Conservation (phyloP, 768 basidiomycete species). For the Galerina sulciceps region DNA sequence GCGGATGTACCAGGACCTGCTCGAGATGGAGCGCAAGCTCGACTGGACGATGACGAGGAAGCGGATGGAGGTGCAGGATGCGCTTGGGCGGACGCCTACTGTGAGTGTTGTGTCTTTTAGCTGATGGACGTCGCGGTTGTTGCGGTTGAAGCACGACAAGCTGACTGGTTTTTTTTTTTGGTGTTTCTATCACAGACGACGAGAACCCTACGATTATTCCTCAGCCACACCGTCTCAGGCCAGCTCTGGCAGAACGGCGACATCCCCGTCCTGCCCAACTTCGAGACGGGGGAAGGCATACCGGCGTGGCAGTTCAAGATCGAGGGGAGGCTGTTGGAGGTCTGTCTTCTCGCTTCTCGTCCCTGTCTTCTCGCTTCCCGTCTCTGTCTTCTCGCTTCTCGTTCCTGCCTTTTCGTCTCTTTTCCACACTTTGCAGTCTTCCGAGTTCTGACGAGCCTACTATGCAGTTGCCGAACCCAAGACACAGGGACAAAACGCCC, state of each 20-base stretch:
- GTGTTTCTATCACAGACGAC: slow-evolving; percentile 60
- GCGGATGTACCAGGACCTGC: slow-evolving; percentile 81
- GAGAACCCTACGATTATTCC: slow-evolving; percentile 81
- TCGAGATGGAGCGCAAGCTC: slow-evolving; percentile 88
- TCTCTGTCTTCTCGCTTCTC: slow-evolving; percentile 33
- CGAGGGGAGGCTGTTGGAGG: slow-evolving; percentile 87
- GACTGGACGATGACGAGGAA: slow-evolving; percentile 97
- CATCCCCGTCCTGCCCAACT: slow-evolving; percentile 48
- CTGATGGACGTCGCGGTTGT: no score
- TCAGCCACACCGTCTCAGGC: slow-evolving; percentile 86
- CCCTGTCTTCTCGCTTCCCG: background rate
- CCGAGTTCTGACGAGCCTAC: slow-evolving; percentile 1
- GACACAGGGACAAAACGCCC: slow-evolving; percentile 62
- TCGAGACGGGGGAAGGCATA: slow-evolving; percentile 87
- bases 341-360: slow-evolving; percentile 31
- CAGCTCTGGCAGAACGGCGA: slow-evolving; percentile 79
- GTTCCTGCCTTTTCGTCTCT: background rate
- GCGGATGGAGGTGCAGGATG: slow-evolving; percentile 88
- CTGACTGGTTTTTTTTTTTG: background rate
- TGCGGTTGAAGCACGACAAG: background rate
- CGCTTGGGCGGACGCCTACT: slow-evolving; percentile 72
- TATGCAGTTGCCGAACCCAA: slow-evolving; percentile 58
- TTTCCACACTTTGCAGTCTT: no score
- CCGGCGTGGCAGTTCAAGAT: slow-evolving; percentile 89
- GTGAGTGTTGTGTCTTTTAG: slow-evolving; percentile 40